Evolutionary conservation across 176 grass and related monocot genomes (phyloP).

Genomic region (Aegilops tauschii): DNA sequence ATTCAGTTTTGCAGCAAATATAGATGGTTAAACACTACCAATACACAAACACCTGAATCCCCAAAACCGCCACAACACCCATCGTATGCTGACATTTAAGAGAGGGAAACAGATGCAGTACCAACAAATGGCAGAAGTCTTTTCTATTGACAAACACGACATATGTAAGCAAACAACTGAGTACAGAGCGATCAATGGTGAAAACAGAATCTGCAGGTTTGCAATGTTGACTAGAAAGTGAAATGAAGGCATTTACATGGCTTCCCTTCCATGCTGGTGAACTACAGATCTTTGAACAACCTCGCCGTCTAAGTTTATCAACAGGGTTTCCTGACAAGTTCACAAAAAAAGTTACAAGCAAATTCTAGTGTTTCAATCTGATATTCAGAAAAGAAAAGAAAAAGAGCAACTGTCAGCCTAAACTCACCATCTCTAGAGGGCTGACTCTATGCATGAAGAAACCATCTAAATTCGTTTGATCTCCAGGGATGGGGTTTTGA

Average conservation of each 20-base stretch:
- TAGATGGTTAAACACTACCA: not conserved
- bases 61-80: too few relatives aligned
- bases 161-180: not conserved
- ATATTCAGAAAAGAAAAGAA: not conserved
- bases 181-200: not conserved
- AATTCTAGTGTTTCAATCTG: not conserved
- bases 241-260: slow-evolving; percentile 11
- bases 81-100: not conserved
- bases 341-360: not conserved
- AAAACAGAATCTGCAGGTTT: not conserved
- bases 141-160: not conserved
- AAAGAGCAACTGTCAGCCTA: not conserved
- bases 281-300: slow-evolving; percentile 38
- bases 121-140: not conserved
- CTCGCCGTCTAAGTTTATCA: slow-evolving; percentile 38
- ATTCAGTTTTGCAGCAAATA: not conserved
- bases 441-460: slow-evolving; percentile 41
- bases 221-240: not conserved
- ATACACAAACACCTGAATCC: not conserved
- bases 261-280: not conserved
- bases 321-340: slow-evolving; percentile 25
- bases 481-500: slow-evolving; percentile 17
- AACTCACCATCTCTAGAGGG: slow-evolving; percentile 39
- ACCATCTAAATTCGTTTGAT: slow-evolving; percentile 13
- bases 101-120: not conserved